Evolutionary conservation across 768 basidiomycete genomes (phyloP), one percentile per base, ranked within the genome.

Genomic region (Mycena rosella): DNA sequence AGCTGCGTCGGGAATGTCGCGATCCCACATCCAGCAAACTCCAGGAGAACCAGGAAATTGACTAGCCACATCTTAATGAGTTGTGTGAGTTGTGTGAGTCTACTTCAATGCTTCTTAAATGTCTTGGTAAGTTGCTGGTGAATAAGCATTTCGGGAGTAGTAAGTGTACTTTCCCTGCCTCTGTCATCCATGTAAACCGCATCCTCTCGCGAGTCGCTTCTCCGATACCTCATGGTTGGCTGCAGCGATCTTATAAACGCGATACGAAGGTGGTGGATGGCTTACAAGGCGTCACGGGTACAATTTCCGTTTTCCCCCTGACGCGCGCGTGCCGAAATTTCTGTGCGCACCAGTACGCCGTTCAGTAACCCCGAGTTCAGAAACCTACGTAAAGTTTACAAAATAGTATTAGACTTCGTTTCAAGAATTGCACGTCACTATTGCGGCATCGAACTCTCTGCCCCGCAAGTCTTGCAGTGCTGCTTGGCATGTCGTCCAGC

Each of bases 1-100:
- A 62, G 40, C 42, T 52, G 44, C 52, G 51, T 48, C 40, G 61
- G 61, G 26, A 64, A 64, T 48, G 53, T 63, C 27, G 62, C 62
- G 32, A 62, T 53, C 40, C 61, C 42, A 54, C 38, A 62, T 32
- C 40, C 52, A 45, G 52, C 27, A 53, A 62, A 45, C 61, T 34
- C 30, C 32, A 63, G 38, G 42, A 55, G 42, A 47, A 63, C 24
- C 30, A 63, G 42, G 44, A 55, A 48, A 47, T 45, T 54, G 51
- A 54, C 20, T 32, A 62, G 61, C 61, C 52, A 45, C 51, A 54
- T 53, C 61, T 34, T 62, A 47, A 47, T 45, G 61, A 45, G 49
- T 55, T 40, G 32, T 45, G 52, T 44, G 49, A 34, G 51, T 18
- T 62, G 61, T 34, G 48, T 51, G 60, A 62, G 61, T 32, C 40